Base-by-base conservation (phyloP, 345 rosid species). In the Citrus sinensis region DNA sequence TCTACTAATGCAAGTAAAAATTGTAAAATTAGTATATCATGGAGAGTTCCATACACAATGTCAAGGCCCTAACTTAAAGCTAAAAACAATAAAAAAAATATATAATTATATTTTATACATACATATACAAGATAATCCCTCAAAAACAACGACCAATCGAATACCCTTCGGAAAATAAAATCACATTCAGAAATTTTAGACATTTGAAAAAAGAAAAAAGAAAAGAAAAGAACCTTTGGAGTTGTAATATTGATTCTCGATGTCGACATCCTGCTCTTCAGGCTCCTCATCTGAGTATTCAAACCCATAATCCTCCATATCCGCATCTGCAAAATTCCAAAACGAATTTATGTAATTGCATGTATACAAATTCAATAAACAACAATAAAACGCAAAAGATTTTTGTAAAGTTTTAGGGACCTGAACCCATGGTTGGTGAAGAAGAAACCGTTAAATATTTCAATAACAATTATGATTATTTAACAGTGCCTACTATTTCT, bases 281-380 rank as follows among this genome's bases (percentile, higher is more conserved):
- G 93, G 99, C 84, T 97, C 99, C 82, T 94, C 98, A 61, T 97
- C 98, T 40, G 99, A 97, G 89, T 97, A 97, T 83, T 90, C 99
- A 71, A 93, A 92, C 51, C 99, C 99, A 71, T 97, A 97, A 84
- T 97, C 99, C 80, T 94, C 99, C 99, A 97, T 97, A 88, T 97
- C 99, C 42, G 98, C 98, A 90, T 97, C 99, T 97, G 89, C 73
- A 75, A 39, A 71, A 14, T 34, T 20, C 39, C 39, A 17, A 29
- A 19, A 30, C 64, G 40, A 16, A 32, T 19, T 54, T 54, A 17
- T 51, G 22, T 54, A 54, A 54, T 17, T 17, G 58, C 20, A 54
- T 5, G 22, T 17, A 54, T 54, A 16, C 22, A 54, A 22, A 54
- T 17, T 54, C 22, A 54, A 16, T 54, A 1, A 54, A 54, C 51